phyloP scores from a whole-genome alignment of 805 yeast species.

The Lipomyces chichibuensis region DNA sequence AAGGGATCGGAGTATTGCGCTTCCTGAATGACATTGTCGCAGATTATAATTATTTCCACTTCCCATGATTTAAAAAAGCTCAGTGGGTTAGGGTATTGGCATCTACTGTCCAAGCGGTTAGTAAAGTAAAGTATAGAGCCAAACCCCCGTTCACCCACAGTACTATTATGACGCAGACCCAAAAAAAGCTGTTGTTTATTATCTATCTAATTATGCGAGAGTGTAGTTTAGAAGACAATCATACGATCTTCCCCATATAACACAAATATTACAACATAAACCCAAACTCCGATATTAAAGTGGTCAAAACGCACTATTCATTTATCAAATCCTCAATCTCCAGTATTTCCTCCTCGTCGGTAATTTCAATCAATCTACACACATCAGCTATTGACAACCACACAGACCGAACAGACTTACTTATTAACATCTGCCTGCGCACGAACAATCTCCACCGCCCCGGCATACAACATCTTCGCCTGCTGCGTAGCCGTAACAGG shows the following conservation, averaged over 20 bases:
- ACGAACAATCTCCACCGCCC: constrained; percentile 79
- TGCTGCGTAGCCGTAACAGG: constrained; percentile 87
- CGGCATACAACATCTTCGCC: constrained; percentile 85
- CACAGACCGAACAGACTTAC: constrained; percentile 45
- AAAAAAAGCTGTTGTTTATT: neutral
- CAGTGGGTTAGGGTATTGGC: neutral
- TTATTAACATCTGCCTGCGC: constrained; percentile 73
- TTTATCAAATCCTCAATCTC: constrained; percentile 2
- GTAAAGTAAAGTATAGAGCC: too few relatives aligned
- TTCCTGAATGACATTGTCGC: constrained; percentile 26
- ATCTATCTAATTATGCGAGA: neutral
- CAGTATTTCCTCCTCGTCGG: constrained; percentile 20
- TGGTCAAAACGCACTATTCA: neutral
- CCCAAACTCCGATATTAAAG: neutral
- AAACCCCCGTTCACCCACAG: too few relatives aligned
- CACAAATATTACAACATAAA: neutral
- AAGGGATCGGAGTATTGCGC: constrained; percentile 15
- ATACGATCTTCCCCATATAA: neutral
- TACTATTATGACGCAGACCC: too few relatives aligned
- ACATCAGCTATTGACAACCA: neutral
- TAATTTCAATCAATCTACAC: constrained; percentile 20
- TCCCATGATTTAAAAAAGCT: too few relatives aligned
- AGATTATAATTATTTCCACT: too few relatives aligned
- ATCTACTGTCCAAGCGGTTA: too few relatives aligned
- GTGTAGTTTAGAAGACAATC: neutral